phyloP scores from a whole-genome alignment of 306 rosid species.

The Castanea crenata region DNA sequence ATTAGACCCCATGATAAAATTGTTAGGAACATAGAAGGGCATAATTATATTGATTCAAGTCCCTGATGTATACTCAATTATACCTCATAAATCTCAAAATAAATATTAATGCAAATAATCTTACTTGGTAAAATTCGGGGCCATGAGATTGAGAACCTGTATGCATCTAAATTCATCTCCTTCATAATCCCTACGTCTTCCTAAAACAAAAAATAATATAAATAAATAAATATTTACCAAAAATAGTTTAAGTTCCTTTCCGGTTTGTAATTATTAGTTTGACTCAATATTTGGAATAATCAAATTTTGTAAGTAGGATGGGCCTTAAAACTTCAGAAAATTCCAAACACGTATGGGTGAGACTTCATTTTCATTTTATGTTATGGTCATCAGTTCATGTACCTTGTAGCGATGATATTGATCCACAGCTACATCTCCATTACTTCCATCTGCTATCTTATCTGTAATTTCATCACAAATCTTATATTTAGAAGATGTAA shows the following conservation, averaged over 20 bases:
- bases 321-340: too few relatives aligned
- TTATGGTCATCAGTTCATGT: neutral
- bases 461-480: neutral
- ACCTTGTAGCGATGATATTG: conserved; percentile 32
- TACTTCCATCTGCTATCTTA: neutral
- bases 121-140: conserved; percentile 67
- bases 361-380: too few relatives aligned
- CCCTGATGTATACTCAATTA: too few relatives aligned
- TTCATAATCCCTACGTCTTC: conserved; percentile 64
- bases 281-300: too few relatives aligned
- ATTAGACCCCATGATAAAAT: neutral
- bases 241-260: neutral
- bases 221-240: neutral
- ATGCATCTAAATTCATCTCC: conserved; percentile 56
- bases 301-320: too few relatives aligned
- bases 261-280: neutral
- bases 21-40: neutral
- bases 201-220: conserved; percentile 14
- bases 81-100: too few relatives aligned
- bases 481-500: neutral
- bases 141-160: conserved; percentile 73
- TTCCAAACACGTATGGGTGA: too few relatives aligned
- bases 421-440: neutral
- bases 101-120: neutral
- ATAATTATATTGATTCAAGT: too few relatives aligned